Conservation (phyloP, 208 protist genomes). For the Lotmaria passim region DNA sequence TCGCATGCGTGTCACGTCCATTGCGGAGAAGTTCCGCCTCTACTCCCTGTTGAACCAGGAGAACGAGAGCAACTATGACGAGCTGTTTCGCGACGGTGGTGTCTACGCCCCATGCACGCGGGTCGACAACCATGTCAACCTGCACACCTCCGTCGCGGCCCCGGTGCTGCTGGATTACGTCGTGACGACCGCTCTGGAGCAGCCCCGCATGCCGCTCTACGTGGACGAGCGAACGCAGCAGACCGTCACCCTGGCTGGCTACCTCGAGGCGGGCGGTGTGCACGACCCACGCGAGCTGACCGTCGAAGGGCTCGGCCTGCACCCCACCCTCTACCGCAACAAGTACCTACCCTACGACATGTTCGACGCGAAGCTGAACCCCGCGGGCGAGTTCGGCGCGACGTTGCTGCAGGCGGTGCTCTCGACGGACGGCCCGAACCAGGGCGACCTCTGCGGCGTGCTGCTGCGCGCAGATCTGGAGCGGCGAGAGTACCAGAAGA, state of each 20-base stretch:
- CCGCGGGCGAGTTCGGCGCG: slow-evolving; percentile 65
- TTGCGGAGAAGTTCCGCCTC: slow-evolving; percentile 84
- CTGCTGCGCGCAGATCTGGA: slow-evolving; percentile 85
- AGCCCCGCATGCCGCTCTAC: slow-evolving; percentile 70
- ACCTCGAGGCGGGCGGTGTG: slow-evolving; percentile 67
- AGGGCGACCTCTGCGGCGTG: slow-evolving; percentile 79
- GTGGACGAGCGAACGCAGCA: slow-evolving; percentile 33
- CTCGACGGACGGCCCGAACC: slow-evolving; percentile 68
- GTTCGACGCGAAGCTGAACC: slow-evolving; percentile 75
- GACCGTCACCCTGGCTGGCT: slow-evolving; percentile 58
- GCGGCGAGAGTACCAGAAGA: slow-evolving; percentile 68
- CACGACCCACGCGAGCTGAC: slow-evolving; percentile 73
- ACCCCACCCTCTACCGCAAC: slow-evolving; percentile 83
- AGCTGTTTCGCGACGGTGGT: slow-evolving; percentile 55
- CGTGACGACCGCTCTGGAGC: slow-evolving; percentile 59
- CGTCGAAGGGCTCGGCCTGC: slow-evolving; percentile 87
- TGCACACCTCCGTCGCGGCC: slow-evolving; percentile 67
- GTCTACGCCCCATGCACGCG: slow-evolving; percentile 71
- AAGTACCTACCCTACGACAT: slow-evolving; percentile 87
- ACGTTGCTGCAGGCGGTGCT: slow-evolving; percentile 81
- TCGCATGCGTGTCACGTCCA: slow-evolving; percentile 70
- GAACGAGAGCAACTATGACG: slow-evolving; percentile 56
- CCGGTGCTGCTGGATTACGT: slow-evolving; percentile 81
- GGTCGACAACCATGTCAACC: slow-evolving; percentile 75
- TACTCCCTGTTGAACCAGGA: slow-evolving; percentile 84